Evolutionary conservation across 139 green algal species (phyloP).

Genomic region (Tetraselmis striata): DNA sequence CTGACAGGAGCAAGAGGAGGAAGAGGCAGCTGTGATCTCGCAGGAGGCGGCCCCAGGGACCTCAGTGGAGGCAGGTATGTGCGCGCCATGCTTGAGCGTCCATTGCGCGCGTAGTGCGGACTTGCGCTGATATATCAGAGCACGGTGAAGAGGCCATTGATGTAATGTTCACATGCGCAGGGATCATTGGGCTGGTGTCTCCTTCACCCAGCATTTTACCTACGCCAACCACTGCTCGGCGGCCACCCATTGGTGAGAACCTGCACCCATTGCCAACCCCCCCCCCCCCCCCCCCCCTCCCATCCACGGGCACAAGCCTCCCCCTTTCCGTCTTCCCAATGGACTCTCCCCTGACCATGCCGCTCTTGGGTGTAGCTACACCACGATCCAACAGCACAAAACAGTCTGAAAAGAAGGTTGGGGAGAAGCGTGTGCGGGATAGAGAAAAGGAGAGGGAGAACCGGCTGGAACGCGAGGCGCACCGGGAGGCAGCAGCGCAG

Average conservation of each 20-base stretch:
- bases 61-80: background rate
- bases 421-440: background rate
- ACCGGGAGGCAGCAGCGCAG: background rate
- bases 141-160: too few relatives aligned
- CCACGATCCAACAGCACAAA: background rate
- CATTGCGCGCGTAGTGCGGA: background rate
- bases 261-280: background rate
- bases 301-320: too few relatives aligned
- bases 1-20: background rate
- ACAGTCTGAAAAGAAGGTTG: background rate
- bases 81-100: background rate
- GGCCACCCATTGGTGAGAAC: background rate
- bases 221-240: background rate
- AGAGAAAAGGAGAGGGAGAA: background rate
- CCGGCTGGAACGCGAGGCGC: background rate
- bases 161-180: background rate
- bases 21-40: background rate
- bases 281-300: background rate
- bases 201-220: background rate
- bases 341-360: background rate
- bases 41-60: too few relatives aligned
- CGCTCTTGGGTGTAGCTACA: background rate
- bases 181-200: background rate
- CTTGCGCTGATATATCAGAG: background rate
- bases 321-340: background rate